These are phyloP conservation scores for Phaffia tasmanica DNA, from an alignment of 768 basidiomycete genomes.

Conservation along the genomic window DNA sequence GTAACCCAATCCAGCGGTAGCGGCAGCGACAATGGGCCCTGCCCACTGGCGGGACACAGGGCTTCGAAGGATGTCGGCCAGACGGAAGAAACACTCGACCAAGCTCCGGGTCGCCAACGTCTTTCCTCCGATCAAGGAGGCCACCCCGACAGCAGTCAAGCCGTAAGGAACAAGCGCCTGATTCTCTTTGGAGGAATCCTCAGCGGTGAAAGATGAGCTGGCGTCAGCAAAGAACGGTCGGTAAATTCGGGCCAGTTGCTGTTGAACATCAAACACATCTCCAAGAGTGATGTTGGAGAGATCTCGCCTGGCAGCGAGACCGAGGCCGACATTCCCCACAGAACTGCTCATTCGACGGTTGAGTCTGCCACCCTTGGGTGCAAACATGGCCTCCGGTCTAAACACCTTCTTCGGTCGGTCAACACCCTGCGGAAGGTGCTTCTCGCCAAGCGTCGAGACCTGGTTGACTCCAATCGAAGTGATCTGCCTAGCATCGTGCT, in stretches of 20 bases:
- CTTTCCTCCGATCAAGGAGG: conserved; percentile 82
- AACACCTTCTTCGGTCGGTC: conserved; percentile 74
- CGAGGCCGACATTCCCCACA: conserved; percentile 71
- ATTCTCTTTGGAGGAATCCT: conserved; percentile 52
- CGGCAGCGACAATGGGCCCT: conserved; percentile 69
- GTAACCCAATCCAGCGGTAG: conserved; percentile 57
- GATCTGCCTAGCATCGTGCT: conserved; percentile 65
- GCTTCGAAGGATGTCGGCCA: conserved; percentile 69
- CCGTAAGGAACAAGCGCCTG: conserved; percentile 43
- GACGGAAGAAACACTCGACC: conserved; percentile 63
- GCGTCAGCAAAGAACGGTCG: conserved; percentile 17
- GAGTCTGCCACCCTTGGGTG: conserved; percentile 36
- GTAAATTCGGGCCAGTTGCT: conserved; percentile 53
- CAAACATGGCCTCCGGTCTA: conserved; percentile 97
- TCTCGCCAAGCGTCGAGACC: conserved; percentile 59
- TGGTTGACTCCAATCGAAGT: conserved; percentile 56
- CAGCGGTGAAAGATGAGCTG: conserved; percentile 32
- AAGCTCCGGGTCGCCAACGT: conserved; percentile 61
- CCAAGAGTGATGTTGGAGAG: conserved; percentile 67
- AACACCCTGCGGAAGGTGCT: conserved; percentile 65
- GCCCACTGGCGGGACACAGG: conserved; percentile 67
- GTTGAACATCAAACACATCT: conserved; percentile 76
- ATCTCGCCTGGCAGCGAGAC: conserved; percentile 62
- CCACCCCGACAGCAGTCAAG: conserved; percentile 50
- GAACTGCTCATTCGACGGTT: conserved; percentile 39